Percentiles rank a stretch among this genome's conserved stretches.
Conservation (phyloP, 2,329 filamentous ascomycete genomes). For the Diaporthe australafricana region DNA sequence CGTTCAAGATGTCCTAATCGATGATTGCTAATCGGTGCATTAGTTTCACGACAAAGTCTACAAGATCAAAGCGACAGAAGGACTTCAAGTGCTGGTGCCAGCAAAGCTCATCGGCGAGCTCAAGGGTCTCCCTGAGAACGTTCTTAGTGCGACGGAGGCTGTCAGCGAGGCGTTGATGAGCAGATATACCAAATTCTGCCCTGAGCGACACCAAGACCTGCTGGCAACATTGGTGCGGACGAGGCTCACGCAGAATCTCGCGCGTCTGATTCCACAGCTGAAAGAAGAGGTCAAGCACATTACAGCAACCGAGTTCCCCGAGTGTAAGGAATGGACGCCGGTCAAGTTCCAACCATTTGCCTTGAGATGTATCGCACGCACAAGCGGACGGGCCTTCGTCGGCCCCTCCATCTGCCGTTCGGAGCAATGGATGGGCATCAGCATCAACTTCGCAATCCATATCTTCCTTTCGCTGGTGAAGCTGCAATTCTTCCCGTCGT, state of each 20-base stretch:
- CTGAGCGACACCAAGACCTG: slow-evolving; percentile 58
- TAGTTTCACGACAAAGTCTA: slow-evolving; percentile 63
- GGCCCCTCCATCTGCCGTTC: slow-evolving; percentile 62
- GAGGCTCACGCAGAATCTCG: slow-evolving; percentile 60
- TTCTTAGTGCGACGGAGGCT: slow-evolving; percentile 60
- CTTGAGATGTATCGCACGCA: slow-evolving; percentile 62
- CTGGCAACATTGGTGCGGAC: slow-evolving; percentile 58
- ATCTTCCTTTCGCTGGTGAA: slow-evolving; percentile 60
- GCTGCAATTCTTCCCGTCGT: slow-evolving; percentile 63
- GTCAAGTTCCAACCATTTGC: slow-evolving; percentile 65
- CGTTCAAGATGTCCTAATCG: background rate
- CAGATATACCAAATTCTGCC: slow-evolving; percentile 62
- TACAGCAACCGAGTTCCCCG: slow-evolving; percentile 59
- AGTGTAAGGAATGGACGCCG: slow-evolving; percentile 65
- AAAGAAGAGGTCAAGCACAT: slow-evolving; percentile 60
- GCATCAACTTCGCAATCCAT: slow-evolving; percentile 62
- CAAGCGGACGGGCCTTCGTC: slow-evolving; percentile 66
- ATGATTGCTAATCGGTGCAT: background rate
- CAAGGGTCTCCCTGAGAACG: slow-evolving; percentile 60
- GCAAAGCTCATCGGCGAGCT: slow-evolving; percentile 57
- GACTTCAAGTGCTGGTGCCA: slow-evolving; percentile 60
- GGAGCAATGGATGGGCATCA: slow-evolving; percentile 65
- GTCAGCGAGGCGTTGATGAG: slow-evolving; percentile 63
- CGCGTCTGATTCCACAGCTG: slow-evolving; percentile 57
- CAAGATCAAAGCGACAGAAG: slow-evolving; percentile 64